Base-by-base conservation (phyloP, 331 rosid genomes). In the Quercus phellos region DNA sequence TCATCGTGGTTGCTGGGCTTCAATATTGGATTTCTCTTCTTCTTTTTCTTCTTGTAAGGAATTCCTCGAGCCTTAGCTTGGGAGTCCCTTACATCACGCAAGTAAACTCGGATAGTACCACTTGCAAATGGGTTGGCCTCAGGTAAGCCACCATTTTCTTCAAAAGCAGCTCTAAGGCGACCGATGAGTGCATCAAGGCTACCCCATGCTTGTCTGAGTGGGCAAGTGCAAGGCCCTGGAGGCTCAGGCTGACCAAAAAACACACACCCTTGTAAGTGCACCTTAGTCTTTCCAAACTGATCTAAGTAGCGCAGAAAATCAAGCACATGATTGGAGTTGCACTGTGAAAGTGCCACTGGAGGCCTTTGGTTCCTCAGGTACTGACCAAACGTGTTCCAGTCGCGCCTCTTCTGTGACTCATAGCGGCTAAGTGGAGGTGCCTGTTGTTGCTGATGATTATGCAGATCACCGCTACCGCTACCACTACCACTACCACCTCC, bases 381-480 rank as follows among this genome's bases (percentile, higher is more conserved):
- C 67, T 93, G 98, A 3, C 98, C 98, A n/a, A 90, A 93, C 1
- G 98, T 90, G 82, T 93, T 89, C 98, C 98, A 93, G 53, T 90
- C 98, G 27, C 98, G 78, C 72, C 93, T 66, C 79, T 93, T 92
- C 66, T 92, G 97, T 3, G 97, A 92, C 58, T 90, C 97, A 4
- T 92, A 92, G 21, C 97, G 86, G 68, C 94, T 93, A 19, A 87
- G 79, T 0, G 89, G 97, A 60, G 85, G 75, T 0, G 80, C 90
- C 10, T 80, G 87, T 1, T 74, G 81, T 12, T 77, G 76, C 0
- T 77, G 75, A 53, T 68, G 46, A 38, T 38, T 38, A 53, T 67
- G 78, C 7, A 30, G 63, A 4, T 38, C 78, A 14, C 14, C 72
- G 72, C 34, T 79, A 1, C 55, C n/a, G 2, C 43, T 27, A 58